These are phyloP conservation scores for Termitomyces sp. DNA, from an alignment of 768 basidiomycete species.

Conservation along the genomic window DNA sequence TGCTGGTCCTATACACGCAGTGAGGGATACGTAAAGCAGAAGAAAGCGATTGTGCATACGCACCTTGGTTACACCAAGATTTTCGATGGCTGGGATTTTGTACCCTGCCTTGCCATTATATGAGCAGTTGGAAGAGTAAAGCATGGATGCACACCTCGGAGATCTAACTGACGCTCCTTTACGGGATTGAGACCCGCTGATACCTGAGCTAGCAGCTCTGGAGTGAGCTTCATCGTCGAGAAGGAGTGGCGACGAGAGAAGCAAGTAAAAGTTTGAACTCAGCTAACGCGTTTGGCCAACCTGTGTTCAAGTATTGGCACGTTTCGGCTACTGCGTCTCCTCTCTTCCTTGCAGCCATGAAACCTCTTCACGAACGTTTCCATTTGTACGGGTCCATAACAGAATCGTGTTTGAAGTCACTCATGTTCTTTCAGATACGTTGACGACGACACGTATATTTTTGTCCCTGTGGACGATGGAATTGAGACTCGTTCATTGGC, in stretches of 20 bases:
- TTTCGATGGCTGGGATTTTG: conserved; percentile 95
- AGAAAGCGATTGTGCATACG: conserved; percentile 20
- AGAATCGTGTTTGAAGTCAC: not conserved
- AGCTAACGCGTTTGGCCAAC: conserved; percentile 24
- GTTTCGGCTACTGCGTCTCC: conserved; percentile 7
- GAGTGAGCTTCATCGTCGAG: conserved; percentile 82
- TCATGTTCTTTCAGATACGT: conserved; percentile 45
- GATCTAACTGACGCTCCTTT: conserved; percentile 88
- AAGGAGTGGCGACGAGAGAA: conserved; percentile 19
- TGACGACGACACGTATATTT: conserved; percentile 72
- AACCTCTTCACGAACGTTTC: conserved; percentile 64
- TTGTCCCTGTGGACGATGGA: conserved; percentile 57
- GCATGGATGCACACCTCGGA: conserved; percentile 56
- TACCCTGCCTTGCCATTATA: conserved; percentile 49
- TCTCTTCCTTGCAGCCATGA: conserved; percentile 41
- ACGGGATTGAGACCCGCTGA: conserved; percentile 73
- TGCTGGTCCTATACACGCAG: conserved; percentile 67
- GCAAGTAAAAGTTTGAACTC: conserved; percentile 31
- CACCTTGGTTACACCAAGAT: conserved; percentile 88
- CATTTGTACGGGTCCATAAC: conserved; percentile 44
- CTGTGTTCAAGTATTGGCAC: not conserved
- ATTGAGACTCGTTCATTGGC: conserved; percentile 61
- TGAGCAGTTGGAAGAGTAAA: conserved; percentile 16
- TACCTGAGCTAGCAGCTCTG: conserved; percentile 84
- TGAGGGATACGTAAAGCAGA: conserved; percentile 12